Evolutionary conservation across 163 green algal genomes (phyloP), one percentile per base, ranked within the genome.

Genomic region (Chlorella variabilis): DNA sequence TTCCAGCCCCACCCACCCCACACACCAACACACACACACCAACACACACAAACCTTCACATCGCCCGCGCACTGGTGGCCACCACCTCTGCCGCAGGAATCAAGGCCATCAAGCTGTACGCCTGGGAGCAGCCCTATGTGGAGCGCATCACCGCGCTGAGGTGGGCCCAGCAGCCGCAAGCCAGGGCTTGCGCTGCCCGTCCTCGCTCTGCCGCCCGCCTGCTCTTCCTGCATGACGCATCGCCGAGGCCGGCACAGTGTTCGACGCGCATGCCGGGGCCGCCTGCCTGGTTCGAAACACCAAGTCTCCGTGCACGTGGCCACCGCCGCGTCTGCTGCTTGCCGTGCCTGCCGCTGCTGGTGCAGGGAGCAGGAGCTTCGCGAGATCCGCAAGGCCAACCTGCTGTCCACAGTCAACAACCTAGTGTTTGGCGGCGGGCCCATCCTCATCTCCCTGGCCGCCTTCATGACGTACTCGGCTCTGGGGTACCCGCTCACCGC

Each of bases 51-150:
- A n/a, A n/a, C n/a, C n/a, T n/a, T n/a, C n/a, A n/a, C n/a, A n/a
- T n/a, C n/a, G n/a, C n/a, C n/a, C n/a, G n/a, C n/a, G n/a, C n/a
- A n/a, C n/a, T n/a, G n/a, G n/a, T n/a, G n/a, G n/a, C n/a, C n/a
- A n/a, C n/a, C n/a, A n/a, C n/a, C n/a, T n/a, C 20, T 29, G 3
- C 36, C 41, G 25, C 81, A 91, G 96, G 95, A 68, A 98, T 99
- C 83, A 95, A 96, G 83, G 96, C 96, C 69, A 98, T 99, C 88
- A 99, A 99, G 92, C 93, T 99, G 82, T 98, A 98, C 80, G 94
- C 95, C 9, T 99, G 96, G 95, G 96, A 99, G 87, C 78, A 88
- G 29, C 87, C 95, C 0, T 99, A 98, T 83, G 77, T 89, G 48
- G 67, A 92, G 21, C 91, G 91, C 48, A 95, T 99, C 69, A 78